Conservation (phyloP, 169 alveolate genomes). For the Plasmodium gonderi region DNA sequence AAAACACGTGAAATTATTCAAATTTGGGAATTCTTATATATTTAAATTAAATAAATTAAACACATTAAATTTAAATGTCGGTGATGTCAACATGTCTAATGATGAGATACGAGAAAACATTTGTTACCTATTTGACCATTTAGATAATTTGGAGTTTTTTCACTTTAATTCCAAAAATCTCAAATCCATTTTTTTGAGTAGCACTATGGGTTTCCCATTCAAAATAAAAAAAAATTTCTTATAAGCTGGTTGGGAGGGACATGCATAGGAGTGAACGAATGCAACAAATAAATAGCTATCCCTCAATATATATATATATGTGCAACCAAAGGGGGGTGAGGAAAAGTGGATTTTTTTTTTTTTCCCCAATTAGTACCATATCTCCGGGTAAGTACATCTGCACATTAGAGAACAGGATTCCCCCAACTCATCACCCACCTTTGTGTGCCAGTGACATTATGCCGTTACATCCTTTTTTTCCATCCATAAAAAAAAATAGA, state of each 20-base stretch:
- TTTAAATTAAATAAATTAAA: slow-evolving; percentile 81
- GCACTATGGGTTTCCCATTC: slow-evolving; percentile 75
- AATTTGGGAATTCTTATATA: slow-evolving; percentile 67
- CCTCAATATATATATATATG: too few relatives aligned
- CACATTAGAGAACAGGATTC: too few relatives aligned
- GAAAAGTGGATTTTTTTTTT: too few relatives aligned
- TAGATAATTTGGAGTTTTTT: slow-evolving; percentile 57
- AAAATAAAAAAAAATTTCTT: slow-evolving; percentile 38
- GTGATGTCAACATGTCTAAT: slow-evolving; percentile 84
- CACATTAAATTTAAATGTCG: slow-evolving; percentile 84
- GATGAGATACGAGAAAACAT: slow-evolving; percentile 84
- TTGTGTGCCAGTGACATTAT: not conserved
- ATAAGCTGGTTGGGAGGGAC: not conserved
- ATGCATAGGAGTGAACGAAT: not conserved
- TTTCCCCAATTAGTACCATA: too few relatives aligned
- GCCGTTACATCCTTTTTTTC: not conserved
- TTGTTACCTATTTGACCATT: slow-evolving; percentile 31
- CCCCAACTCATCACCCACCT: too few relatives aligned
- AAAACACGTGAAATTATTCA: slow-evolving; percentile 58
- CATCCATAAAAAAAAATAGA: not conserved
- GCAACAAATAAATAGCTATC: too few relatives aligned
- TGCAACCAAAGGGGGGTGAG: too few relatives aligned
- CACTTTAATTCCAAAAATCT: slow-evolving; percentile 55
- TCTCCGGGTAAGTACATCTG: too few relatives aligned
- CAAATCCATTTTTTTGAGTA: slow-evolving; percentile 43